Evolutionary conservation across 2,329 filamentous ascomycete species (phyloP).

Genomic region (Pochonia chlamydosporia): DNA sequence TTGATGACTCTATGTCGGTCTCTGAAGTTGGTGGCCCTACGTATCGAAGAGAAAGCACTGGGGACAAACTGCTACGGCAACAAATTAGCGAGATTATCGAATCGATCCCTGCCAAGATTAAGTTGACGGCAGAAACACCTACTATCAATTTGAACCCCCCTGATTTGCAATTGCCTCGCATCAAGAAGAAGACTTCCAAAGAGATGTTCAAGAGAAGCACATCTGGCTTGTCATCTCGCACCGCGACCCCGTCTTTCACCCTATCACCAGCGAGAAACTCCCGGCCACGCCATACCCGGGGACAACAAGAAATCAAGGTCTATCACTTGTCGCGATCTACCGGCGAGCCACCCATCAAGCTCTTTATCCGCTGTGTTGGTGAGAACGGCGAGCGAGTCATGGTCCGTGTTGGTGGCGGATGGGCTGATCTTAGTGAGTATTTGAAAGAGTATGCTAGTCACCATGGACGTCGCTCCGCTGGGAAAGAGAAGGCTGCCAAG

Average conservation of each 20-base stretch:
- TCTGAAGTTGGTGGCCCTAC: constrained; percentile 21
- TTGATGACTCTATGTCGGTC: constrained; percentile 34
- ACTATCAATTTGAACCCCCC: constrained; percentile 52
- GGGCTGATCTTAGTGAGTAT: constrained; percentile 94
- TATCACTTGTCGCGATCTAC: constrained; percentile 86
- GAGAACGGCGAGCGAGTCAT: constrained; percentile 89
- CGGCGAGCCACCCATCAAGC: constrained; percentile 83
- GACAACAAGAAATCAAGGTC: constrained; percentile 74
- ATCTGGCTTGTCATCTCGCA: constrained; percentile 50
- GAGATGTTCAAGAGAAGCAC: constrained; percentile 41
- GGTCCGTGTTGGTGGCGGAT: constrained; percentile 97
- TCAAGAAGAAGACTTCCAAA: constrained; percentile 36
- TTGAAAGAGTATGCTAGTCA: constrained; percentile 89
- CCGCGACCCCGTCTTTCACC: constrained; percentile 61
- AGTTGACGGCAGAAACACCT: constrained; percentile 53
- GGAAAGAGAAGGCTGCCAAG: constrained; percentile 37
- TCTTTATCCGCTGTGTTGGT: constrained; percentile 89
- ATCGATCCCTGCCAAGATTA: constrained; percentile 74
- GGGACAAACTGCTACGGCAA: constrained; percentile 66
- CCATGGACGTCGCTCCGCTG: constrained; percentile 66
- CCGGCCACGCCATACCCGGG: constrained; percentile 41
- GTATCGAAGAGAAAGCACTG: constrained; percentile 28
- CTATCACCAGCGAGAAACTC: constrained; percentile 57
- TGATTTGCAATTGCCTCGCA: constrained; percentile 45
- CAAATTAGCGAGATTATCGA: constrained; percentile 76